phyloP scores from a whole-genome alignment of 2,329 filamentous ascomycete genomes.

The Colletotrichum abscissum region DNA sequence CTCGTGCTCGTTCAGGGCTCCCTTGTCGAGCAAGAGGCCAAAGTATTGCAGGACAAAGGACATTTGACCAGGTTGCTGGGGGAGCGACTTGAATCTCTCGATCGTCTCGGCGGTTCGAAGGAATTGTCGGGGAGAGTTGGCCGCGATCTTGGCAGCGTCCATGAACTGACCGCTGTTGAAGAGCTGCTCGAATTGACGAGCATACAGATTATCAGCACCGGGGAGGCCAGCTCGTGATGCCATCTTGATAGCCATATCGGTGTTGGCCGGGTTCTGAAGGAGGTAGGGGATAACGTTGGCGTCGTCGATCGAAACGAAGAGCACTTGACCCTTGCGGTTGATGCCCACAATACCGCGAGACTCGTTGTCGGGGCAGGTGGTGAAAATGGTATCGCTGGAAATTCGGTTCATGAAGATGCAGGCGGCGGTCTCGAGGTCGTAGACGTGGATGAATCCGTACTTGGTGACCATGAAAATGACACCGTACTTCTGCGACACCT shows the following conservation, averaged over 20 bases:
- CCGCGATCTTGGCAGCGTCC: conserved; percentile 94
- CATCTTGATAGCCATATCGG: conserved; percentile 93
- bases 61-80: conserved; percentile 84
- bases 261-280: conserved; percentile 95
- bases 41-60: conserved; percentile 98
- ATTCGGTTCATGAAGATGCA: conserved; percentile 99
- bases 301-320: conserved; percentile 95
- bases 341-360: conserved; percentile 92
- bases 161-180: conserved; percentile 83
- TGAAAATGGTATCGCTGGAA: conserved; percentile 99
- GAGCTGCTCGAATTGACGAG: conserved; percentile 91
- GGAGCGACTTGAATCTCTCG: conserved; percentile 91
- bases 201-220: conserved; percentile 93
- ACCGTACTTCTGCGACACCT: conserved; percentile 96
- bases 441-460: conserved; percentile 98
- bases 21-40: conserved; percentile 96
- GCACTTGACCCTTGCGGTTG: conserved; percentile 96
- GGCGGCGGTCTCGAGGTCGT: conserved; percentile 94
- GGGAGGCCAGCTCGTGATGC: conserved; percentile 93
- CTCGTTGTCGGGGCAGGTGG: conserved; percentile 84
- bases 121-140: conserved; percentile 96
- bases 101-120: conserved; percentile 95
- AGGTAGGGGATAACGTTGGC: conserved; percentile 92
- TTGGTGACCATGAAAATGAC: conserved; percentile 98
- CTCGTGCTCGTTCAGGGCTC: conserved; percentile 90